These are phyloP conservation scores for Malassezia obtusa DNA, from an alignment of 1,284 basidiomycete genomes.

Conservation along the genomic window DNA sequence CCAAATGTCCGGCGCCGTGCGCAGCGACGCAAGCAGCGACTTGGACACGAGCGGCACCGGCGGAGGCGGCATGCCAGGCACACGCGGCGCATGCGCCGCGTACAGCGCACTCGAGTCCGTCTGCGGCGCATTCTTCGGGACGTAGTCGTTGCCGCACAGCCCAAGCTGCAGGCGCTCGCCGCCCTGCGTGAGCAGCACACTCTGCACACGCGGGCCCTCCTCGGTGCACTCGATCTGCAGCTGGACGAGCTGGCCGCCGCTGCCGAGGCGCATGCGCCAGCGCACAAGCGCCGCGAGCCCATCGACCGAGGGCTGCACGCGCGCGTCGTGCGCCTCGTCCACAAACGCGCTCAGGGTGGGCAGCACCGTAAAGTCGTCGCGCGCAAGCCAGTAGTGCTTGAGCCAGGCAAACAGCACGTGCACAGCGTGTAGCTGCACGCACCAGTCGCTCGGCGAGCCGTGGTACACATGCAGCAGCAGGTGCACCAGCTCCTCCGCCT, in stretches of 20 bases:
- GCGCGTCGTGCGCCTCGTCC: slow-evolving; percentile 48
- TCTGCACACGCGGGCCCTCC: slow-evolving; percentile 51
- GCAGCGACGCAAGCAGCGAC: slow-evolving; percentile 55
- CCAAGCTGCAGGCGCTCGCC: slow-evolving; percentile 45
- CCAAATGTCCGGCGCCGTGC: slow-evolving; percentile 50
- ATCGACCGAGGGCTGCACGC: slow-evolving; percentile 50
- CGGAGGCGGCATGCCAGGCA: slow-evolving; percentile 51
- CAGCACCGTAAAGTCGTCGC: slow-evolving; percentile 51
- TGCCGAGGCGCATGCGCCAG: slow-evolving; percentile 23
- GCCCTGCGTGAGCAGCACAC: slow-evolving; percentile 26
- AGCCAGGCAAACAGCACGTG: slow-evolving; percentile 90
- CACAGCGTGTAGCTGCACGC: slow-evolving; percentile 71
- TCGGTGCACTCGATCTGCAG: slow-evolving; percentile 1
- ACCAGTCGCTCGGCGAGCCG: slow-evolving; percentile 48
- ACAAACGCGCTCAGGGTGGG: slow-evolving; percentile 58
- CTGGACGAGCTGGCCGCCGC: slow-evolving; percentile 19
- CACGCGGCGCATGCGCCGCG: not conserved
- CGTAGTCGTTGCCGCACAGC: slow-evolving; percentile 12
- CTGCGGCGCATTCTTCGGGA: slow-evolving; percentile 9
- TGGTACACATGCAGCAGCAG: slow-evolving; percentile 73
- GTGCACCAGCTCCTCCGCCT: slow-evolving; percentile 65
- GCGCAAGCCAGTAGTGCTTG: slow-evolving; percentile 73
- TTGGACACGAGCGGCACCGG: slow-evolving; percentile 68
- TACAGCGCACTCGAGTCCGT: slow-evolving; percentile 34
- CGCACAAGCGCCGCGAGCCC: not conserved